Percentiles rank a stretch among this genome's conserved stretches.
phyloP scores from a whole-genome alignment of 2,329 filamentous ascomycete species.

The Cladosporium colombiae region DNA sequence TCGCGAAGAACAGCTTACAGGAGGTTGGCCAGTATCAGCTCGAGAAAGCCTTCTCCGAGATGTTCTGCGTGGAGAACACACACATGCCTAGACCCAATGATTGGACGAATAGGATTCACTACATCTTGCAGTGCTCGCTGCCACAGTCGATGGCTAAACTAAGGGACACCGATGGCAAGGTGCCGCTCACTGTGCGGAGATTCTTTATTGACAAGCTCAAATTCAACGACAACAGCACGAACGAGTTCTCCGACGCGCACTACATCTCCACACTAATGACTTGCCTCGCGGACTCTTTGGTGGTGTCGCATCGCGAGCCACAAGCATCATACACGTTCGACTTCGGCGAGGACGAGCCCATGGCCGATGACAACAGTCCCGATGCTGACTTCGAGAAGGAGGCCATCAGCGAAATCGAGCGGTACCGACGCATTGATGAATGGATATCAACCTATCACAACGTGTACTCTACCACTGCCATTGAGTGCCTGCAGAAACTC shows the following conservation, averaged over 20 bases:
- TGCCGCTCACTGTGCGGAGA: conserved; percentile 74
- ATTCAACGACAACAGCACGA: conserved; percentile 93
- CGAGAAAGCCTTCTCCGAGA: conserved; percentile 78
- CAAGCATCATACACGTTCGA: conserved; percentile 36
- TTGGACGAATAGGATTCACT: conserved; percentile 82
- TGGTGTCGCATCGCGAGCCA: conserved; percentile 37
- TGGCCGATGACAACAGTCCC: conserved; percentile 50
- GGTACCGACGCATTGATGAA: conserved; percentile 65
- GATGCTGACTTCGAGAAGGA: conserved; percentile 58
- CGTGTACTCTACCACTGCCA: conserved; percentile 61
- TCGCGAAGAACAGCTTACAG: conserved; percentile 60
- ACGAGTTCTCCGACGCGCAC: conserved; percentile 81
- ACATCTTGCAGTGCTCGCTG: conserved; percentile 81
- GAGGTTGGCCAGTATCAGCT: conserved; percentile 84
- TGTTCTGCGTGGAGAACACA: conserved; percentile 80
- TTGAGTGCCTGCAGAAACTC: conserved; percentile 60
- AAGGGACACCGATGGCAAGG: conserved; percentile 71
- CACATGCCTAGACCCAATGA: conserved; percentile 82
- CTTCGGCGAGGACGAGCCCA: conserved; percentile 49
- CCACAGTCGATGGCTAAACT: conserved; percentile 77
- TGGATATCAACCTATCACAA: conserved; percentile 68
- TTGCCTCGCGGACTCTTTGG: conserved; percentile 59
- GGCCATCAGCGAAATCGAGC: conserved; percentile 62
- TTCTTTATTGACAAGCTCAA: conserved; percentile 88
- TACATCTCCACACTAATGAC: conserved; percentile 81